Base-by-base conservation (phyloP, 2,329 filamentous ascomycete species). In the Colletotrichum brevisporum region DNA sequence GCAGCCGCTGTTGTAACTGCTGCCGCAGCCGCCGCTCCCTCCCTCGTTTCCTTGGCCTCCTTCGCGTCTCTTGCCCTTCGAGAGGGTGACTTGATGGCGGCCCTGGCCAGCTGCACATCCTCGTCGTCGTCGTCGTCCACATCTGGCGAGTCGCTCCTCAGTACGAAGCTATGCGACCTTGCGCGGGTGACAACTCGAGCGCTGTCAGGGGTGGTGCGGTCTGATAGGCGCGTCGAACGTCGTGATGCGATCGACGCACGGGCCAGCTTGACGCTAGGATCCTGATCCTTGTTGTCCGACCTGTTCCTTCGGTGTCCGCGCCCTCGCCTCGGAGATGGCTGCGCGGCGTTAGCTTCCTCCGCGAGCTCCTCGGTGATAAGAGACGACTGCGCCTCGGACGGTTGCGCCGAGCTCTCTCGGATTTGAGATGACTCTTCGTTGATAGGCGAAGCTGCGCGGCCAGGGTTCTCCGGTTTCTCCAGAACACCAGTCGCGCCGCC, bases 21-120 rank as follows among this genome's bases (percentile, higher is more conserved):
- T 36, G 31, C 31, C 31, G 8, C 31, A 10, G 31, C 31, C 31
- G 31, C 31, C 9, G 31, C 31, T 3, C 31, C 31, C 10, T 36
- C 31, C 31, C 31, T 36, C 31, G 31, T 36, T 15, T 48, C 26
- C 31, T 27, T 58, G 15, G 26, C 27, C 53, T 31, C 39, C 50
- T 54, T 57, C 43, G 16, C 51, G 10, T 41, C 39, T 31, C 45
- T 41, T 6, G 55, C 24, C 39, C 50, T 47, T 31, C 71, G 68
- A 43, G 76, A 77, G 0, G 78, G 76, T 5, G 78, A 79, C 27
- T 73, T 73, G 4, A 78, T 65, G 12, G 77, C 75, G 5, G 74
- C 76, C 39, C 73, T 74, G n/a, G 78, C 78, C 3, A 79, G 72
- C 48, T 70, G 72, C 51, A 78, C 69, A 57, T 76, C 78, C 43